Conservation (phyloP, 1,284 basidiomycete species). For the Meira miltonrushii region DNA sequence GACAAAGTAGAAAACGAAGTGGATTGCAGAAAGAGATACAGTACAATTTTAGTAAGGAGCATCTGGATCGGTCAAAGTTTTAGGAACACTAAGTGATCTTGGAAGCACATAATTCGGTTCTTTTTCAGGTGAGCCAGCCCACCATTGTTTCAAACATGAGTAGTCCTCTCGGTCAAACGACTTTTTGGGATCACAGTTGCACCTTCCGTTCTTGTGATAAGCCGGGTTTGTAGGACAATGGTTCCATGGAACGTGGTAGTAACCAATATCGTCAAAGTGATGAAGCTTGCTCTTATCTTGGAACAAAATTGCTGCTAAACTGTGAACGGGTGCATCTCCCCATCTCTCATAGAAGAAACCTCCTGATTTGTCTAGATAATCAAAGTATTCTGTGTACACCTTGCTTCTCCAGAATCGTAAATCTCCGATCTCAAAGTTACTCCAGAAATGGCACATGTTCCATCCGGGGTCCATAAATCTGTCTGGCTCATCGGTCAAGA, state of each 20-base stretch:
- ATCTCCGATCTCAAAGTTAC: conserved; percentile 63
- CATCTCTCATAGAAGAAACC: conserved; percentile 63
- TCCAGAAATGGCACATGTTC: conserved; percentile 75
- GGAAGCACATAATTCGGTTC: conserved; percentile 1
- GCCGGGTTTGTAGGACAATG: conserved; percentile 38
- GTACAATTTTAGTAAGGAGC: background rate
- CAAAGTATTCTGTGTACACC: conserved; percentile 72
- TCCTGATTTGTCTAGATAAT: conserved; percentile 69
- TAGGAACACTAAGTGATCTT: background rate
- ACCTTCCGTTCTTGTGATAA: conserved; percentile 42
- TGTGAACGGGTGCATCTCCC: conserved; percentile 69
- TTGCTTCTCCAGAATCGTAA: conserved; percentile 69
- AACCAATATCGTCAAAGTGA: conserved; percentile 46
- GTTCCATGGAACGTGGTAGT: conserved; percentile 37
- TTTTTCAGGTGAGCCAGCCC: conserved; percentile 6
- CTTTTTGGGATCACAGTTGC: conserved; percentile 41
- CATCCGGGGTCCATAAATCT: conserved; percentile 57
- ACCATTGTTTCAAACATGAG: conserved; percentile 39
- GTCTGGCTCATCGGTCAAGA: conserved; percentile 69
- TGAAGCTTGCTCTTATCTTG: conserved; percentile 37
- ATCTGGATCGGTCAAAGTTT: background rate
- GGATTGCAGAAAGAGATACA: background rate
- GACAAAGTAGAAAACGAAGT: background rate
- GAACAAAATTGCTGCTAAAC: conserved; percentile 45
- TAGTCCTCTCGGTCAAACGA: conserved; percentile 39